Base-by-base conservation (phyloP, 2,329 filamentous ascomycete genomes). In the Phoma sp. region DNA sequence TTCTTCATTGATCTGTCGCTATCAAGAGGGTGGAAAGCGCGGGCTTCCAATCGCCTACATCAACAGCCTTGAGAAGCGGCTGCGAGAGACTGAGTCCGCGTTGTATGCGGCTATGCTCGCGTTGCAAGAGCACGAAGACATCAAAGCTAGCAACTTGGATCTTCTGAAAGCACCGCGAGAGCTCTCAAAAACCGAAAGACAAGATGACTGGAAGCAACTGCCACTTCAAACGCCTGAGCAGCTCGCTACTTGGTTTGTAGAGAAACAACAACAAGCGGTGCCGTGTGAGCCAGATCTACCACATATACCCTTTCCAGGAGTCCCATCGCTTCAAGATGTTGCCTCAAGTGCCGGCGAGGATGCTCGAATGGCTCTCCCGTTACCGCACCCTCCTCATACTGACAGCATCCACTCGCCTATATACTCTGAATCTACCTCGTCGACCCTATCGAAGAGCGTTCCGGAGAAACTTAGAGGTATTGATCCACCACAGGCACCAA, bases 11-110 rank as follows among this genome's bases (percentile, higher is more conserved):
- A 27, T 40, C 9, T 70, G 67, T 35, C 63, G 58, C 15, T 70
- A 70, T 33, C 58, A 64, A 31, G 57, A 69, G 43, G 67, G 67
- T 13, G 66, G 67, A 2, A 69, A 67, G 38, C 54, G 67, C 49
- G 67, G 67, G 6, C 59, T 70, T 4, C 67, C 66, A 10, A 57
- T 59, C 37, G 66, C 63, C 22, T 70, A 69, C 43, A 70, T 70
- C 37, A 61, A 51, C 25, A 58, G 43, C 36, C 58, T 70, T 13
- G 67, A 70, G 32, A 55, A 57, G 27, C 62, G 66, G 46, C 57
- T 69, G 8, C 60, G 57, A 41, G 63, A 65, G n/a, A 69, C 67
- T 3, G 67, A 70, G 50, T 46, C 55, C 31, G 66, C 67, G 5
- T 40, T 70, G 17, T 62, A 60, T 38, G 50, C 58, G 22, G 41